Percentiles rank a stretch among this genome's conserved stretches.
Conservation (phyloP, 2,329 filamentous ascomycete genomes). For the Davidsoniella virescens region DNA sequence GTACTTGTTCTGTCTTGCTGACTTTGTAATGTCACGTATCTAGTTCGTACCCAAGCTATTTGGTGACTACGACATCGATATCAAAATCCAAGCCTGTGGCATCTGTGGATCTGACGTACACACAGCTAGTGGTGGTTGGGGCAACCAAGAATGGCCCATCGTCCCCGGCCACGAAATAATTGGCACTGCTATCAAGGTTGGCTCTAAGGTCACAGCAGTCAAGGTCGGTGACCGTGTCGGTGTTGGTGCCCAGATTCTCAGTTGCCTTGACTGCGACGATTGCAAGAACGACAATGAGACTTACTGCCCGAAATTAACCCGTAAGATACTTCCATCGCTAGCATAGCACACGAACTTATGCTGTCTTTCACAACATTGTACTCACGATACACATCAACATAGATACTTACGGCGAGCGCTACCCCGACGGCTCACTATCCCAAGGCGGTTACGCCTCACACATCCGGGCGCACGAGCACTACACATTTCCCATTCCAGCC, state of each 20-base stretch:
- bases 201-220: conserved; percentile 43
- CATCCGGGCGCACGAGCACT: conserved; percentile 62
- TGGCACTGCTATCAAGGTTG: conserved; percentile 45
- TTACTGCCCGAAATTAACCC: conserved; percentile 34
- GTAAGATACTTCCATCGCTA: conserved; percentile 22
- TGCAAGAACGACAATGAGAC: conserved; percentile 52
- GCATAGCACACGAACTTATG: too few relatives aligned
- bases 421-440: conserved; percentile 43
- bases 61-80: conserved; percentile 65
- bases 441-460: conserved; percentile 47
- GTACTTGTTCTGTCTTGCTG: neutral
- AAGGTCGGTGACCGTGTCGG: conserved; percentile 44
- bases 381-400: conserved; percentile 16
- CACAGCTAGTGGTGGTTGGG: conserved; percentile 49
- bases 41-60: conserved; percentile 69
- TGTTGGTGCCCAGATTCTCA: conserved; percentile 49
- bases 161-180: conserved; percentile 41
- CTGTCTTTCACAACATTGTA: too few relatives aligned
- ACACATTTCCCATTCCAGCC: conserved; percentile 56
- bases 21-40: neutral
- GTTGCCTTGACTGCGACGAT: conserved; percentile 47
- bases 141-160: conserved; percentile 37
- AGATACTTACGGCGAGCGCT: conserved; percentile 41
- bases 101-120: conserved; percentile 53
- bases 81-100: conserved; percentile 65